A percentile compares a stretch with the other conserved stretches of the same genome.
These are phyloP conservation scores for Monosporascus sp. DNA, from an alignment of 2,329 filamentous ascomycete genomes.

Conservation along the genomic window DNA sequence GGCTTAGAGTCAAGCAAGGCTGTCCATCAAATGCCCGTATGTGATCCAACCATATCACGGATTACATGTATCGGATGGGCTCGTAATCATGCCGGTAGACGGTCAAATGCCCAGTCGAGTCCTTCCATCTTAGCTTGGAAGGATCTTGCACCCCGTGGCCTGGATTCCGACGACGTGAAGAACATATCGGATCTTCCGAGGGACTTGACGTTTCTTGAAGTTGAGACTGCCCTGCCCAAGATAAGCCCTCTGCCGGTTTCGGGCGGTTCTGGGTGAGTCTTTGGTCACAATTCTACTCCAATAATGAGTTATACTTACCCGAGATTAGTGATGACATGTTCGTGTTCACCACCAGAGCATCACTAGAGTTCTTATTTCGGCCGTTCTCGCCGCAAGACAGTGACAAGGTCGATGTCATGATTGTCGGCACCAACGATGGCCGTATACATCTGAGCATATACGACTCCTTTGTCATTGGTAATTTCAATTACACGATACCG, in stretches of 20 bases:
- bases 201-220: slow-evolving; percentile 69
- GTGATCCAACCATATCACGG: slow-evolving; percentile 35
- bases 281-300: not conserved
- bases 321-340: slow-evolving; percentile 46
- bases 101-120: slow-evolving; percentile 8
- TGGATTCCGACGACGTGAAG: slow-evolving; percentile 22
- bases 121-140: slow-evolving; percentile 24
- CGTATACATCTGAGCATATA: slow-evolving; percentile 75
- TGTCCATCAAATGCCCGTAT: slow-evolving; percentile 64
- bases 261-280: slow-evolving; percentile 56
- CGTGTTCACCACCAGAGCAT: slow-evolving; percentile 65
- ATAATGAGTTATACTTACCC: slow-evolving; percentile 12
- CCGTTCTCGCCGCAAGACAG: slow-evolving; percentile 58
- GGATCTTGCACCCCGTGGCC: slow-evolving; percentile 21
- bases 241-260: slow-evolving; percentile 65
- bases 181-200: slow-evolving; percentile 56
- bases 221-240: slow-evolving; percentile 71
- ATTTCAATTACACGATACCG: slow-evolving; percentile 47
- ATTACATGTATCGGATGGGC: slow-evolving; percentile 53
- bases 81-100: slow-evolving; percentile 36
- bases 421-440: slow-evolving; percentile 68
- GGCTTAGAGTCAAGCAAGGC: slow-evolving; percentile 78
- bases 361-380: slow-evolving; percentile 66
- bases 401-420: slow-evolving; percentile 73
- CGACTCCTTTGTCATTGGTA: slow-evolving; percentile 77